Evolutionary conservation across 1,139 yeast species (phyloP).

Genomic region (Geotrichum phurueaensis): DNA sequence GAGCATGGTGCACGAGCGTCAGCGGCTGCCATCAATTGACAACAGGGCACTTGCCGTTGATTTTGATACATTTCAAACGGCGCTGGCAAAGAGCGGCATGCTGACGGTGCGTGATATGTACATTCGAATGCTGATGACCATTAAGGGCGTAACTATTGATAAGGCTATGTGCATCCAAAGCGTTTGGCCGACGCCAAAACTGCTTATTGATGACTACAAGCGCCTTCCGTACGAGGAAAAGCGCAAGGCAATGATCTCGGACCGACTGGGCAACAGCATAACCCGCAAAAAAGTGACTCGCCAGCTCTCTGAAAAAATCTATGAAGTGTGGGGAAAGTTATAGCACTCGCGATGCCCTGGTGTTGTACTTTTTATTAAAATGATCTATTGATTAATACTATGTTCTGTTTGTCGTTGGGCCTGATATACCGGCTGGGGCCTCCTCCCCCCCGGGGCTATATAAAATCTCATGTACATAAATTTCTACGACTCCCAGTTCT

Average conservation of each 20-base stretch:
- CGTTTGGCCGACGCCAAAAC: conserved; percentile 57
- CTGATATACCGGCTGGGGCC: neutral
- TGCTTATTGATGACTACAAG: conserved; percentile 42
- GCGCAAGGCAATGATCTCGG: conserved; percentile 41
- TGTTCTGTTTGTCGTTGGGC: neutral
- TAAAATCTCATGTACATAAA: neutral
- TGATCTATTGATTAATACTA: neutral
- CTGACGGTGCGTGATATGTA: conserved; percentile 72
- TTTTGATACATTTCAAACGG: conserved; percentile 59
- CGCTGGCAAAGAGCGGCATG: conserved; percentile 65
- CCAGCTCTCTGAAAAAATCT: conserved; percentile 54
- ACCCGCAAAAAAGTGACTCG: conserved; percentile 59
- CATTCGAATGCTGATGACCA: conserved; percentile 68
- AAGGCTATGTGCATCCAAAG: conserved; percentile 75
- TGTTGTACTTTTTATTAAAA: neutral
- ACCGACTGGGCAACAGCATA: conserved; percentile 47
- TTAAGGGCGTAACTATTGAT: conserved; percentile 75
- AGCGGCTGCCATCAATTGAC: conserved; percentile 25
- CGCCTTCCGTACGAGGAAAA: conserved; percentile 32
- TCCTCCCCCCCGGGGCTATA: no score
- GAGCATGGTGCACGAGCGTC: conserved; percentile 20
- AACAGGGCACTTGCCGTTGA: conserved; percentile 44
- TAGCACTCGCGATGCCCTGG: neutral
- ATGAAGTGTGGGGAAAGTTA: conserved; percentile 52
- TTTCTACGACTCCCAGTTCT: neutral